Conservation (phyloP, 495 filamentous ascomycete genomes). For the Lasiosphaeria miniovina region DNA sequence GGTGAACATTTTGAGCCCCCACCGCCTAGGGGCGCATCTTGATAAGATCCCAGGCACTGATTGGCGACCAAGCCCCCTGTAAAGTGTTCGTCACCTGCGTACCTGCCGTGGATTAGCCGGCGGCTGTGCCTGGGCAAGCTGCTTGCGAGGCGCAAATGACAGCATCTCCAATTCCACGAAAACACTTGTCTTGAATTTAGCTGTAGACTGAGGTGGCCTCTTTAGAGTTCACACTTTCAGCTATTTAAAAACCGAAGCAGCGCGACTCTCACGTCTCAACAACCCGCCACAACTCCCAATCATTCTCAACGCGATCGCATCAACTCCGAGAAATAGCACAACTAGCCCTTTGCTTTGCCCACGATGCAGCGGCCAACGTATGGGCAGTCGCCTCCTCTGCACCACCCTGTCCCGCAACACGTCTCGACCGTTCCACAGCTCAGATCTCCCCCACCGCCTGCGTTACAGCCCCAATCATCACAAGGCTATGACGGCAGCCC, state of each 20-base stretch:
- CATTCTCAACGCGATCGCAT: neutral
- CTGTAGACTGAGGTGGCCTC: too few relatives aligned
- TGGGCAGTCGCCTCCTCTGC: constrained; percentile 89
- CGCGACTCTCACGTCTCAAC: neutral
- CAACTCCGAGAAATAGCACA: neutral
- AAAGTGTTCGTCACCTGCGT: neutral
- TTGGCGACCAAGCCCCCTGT: constrained; percentile 8
- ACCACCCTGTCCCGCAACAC: constrained; percentile 97
- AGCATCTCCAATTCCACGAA: constrained; percentile 28
- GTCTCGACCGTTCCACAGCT: constrained; percentile 98
- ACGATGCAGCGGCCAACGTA: constrained; percentile 80
- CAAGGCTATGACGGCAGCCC: constrained; percentile 73
- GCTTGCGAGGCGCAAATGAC: constrained; percentile 18
- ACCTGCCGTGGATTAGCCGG: constrained; percentile 25
- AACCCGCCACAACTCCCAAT: too few relatives aligned
- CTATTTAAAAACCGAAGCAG: neutral
- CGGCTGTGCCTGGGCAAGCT: constrained; percentile 2
- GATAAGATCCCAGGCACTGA: constrained; percentile 17
- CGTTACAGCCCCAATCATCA: constrained; percentile 65
- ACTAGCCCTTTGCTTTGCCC: neutral
- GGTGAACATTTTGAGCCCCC: neutral
- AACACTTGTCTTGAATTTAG: constrained; percentile 38
- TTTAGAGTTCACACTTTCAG: too few relatives aligned
- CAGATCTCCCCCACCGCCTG: constrained; percentile 88
- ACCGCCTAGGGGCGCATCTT: neutral